Percentiles rank a stretch among this genome's conserved stretches.
phyloP scores from a whole-genome alignment of 768 basidiomycete species.

The Holtermannia corniformis region DNA sequence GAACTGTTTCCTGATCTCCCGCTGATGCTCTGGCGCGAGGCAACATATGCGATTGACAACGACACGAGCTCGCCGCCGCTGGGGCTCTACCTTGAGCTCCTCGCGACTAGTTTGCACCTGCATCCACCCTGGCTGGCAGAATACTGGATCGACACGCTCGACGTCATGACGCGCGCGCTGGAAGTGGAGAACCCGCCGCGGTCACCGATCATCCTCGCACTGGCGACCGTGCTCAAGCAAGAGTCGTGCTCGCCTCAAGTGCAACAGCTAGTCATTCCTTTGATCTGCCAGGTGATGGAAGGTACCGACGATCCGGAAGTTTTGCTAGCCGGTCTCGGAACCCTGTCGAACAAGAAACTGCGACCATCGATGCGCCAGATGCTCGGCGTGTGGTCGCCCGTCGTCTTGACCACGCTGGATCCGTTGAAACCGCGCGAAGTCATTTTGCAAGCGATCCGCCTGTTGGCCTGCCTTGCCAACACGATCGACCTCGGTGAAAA shows the following conservation, averaged over 20 bases:
- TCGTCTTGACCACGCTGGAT: not conserved
- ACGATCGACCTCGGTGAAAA: not conserved
- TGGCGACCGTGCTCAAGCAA: not conserved
- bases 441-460: not conserved
- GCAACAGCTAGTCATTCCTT: not conserved
- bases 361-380: not conserved
- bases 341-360: not conserved
- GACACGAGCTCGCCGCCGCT: conserved; percentile 3
- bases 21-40: conserved; percentile 16
- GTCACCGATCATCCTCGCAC: not conserved
- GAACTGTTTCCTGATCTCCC: conserved; percentile 23
- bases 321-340: not conserved
- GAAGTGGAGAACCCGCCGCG: not conserved
- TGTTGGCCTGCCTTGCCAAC: not conserved
- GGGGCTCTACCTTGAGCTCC: conserved; percentile 10
- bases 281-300: not conserved
- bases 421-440: not conserved
- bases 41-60: conserved; percentile 10
- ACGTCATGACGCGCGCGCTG: conserved; percentile 17
- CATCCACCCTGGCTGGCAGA: conserved; percentile 18
- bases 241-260: not conserved
- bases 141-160: conserved; percentile 24
- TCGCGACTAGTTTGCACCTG: conserved; percentile 11
- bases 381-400: not conserved
- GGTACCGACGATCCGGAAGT: not conserved